Conservation (phyloP, 2,329 filamentous ascomycete genomes). For the Penicillium sp. region DNA sequence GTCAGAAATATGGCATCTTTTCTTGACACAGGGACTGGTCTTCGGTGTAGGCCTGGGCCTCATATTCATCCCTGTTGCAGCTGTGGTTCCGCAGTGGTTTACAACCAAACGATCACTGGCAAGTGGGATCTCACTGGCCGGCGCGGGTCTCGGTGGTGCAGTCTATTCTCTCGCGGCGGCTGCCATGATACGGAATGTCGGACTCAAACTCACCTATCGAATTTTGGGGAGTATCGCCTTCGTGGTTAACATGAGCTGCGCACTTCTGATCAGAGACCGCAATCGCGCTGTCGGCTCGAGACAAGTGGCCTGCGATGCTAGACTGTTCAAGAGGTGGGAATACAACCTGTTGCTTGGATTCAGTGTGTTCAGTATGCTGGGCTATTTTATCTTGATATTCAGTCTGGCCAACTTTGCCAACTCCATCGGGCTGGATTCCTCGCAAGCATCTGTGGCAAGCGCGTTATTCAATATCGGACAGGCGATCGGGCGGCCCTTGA, state of each 20-base stretch:
- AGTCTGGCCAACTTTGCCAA: conserved; percentile 62
- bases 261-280: not conserved
- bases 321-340: not conserved
- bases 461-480: conserved; percentile 63
- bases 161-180: conserved; percentile 29
- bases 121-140: conserved; percentile 30
- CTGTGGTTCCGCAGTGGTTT: conserved; percentile 34
- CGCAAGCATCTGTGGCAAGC: conserved; percentile 58
- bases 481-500: conserved; percentile 53
- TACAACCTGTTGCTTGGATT: conserved; percentile 30
- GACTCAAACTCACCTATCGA: conserved; percentile 30
- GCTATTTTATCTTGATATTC: conserved; percentile 63
- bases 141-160: conserved; percentile 25
- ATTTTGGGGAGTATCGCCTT: conserved; percentile 28
- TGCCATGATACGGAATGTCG: conserved; percentile 31
- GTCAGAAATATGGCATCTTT: conserved; percentile 23
- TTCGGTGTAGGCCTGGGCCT: conserved; percentile 30
- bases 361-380: conserved; percentile 54
- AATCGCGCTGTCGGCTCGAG: not conserved
- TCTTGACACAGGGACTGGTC: conserved; percentile 26
- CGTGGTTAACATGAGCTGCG: not conserved
- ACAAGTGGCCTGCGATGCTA: not conserved
- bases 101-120: conserved; percentile 32
- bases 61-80: conserved; percentile 22
- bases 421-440: conserved; percentile 55